Percentiles rank a stretch among this genome's conserved stretches.
These are phyloP conservation scores for Coemansia sp. DNA, from an alignment of 192 early-diverging fungal species.

Conservation along the genomic window DNA sequence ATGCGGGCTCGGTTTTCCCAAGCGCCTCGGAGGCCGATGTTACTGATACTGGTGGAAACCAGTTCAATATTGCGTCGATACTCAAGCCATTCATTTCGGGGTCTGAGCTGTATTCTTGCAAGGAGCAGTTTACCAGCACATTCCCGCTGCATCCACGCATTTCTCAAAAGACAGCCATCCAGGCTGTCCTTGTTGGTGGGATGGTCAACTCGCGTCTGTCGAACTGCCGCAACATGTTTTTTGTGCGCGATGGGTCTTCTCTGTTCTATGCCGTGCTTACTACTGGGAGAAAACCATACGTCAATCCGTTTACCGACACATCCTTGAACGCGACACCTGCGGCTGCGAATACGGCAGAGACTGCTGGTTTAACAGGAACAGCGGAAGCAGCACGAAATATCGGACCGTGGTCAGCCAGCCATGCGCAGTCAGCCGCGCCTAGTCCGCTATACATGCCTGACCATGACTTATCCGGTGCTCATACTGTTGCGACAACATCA, in stretches of 20 bases:
- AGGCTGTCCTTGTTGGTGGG: slow-evolving; percentile 39
- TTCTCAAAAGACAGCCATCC: slow-evolving; percentile 18
- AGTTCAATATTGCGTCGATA: slow-evolving; percentile 41
- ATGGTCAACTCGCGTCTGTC: slow-evolving; percentile 48
- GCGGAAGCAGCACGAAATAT: slow-evolving; percentile 7
- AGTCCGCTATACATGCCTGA: slow-evolving; percentile 19
- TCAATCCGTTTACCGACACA: slow-evolving; percentile 26
- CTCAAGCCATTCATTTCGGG: slow-evolving; percentile 31
- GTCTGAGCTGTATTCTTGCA: slow-evolving; percentile 33
- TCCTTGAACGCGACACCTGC: too few species aligned
- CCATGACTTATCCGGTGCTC: slow-evolving; percentile 20
- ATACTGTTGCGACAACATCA: slow-evolving; percentile 43
- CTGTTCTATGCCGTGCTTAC: slow-evolving; percentile 43
- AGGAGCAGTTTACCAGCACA: slow-evolving; percentile 32
- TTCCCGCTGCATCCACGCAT: slow-evolving; percentile 49
- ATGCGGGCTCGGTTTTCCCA: neutral
- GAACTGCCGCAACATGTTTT: slow-evolving; percentile 49
- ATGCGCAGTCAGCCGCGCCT: slow-evolving; percentile 1
- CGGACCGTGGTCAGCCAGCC: neutral
- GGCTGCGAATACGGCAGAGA: neutral
- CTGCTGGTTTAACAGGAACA: neutral
- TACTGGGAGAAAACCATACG: slow-evolving; percentile 29
- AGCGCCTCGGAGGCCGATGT: neutral
- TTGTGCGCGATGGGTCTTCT: slow-evolving; percentile 43
- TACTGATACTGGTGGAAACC: slow-evolving; percentile 5